A percentile compares a stretch with the other conserved stretches of the same genome.
phyloP scores from a whole-genome alignment of 768 basidiomycete species.

The Boletellus ananas region DNA sequence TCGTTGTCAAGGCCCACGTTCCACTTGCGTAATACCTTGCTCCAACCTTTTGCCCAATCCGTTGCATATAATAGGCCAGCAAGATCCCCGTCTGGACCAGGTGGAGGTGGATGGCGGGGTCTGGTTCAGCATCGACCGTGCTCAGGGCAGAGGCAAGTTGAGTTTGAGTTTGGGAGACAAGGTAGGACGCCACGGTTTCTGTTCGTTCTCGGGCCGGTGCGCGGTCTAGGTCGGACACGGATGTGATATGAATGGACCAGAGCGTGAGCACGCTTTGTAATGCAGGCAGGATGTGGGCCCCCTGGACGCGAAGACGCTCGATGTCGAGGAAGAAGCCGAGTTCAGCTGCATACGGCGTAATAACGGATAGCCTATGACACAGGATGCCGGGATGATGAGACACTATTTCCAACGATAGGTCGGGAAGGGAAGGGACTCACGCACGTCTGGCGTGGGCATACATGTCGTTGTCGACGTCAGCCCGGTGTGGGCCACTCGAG shows the following conservation, averaged over 20 bases:
- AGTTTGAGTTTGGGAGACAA: constrained; percentile 48
- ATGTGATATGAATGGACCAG: constrained; percentile 50
- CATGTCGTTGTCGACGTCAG: not conserved
- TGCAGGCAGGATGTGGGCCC: constrained; percentile 43
- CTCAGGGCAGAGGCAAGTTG: constrained; percentile 44
- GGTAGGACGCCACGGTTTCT: constrained; percentile 13
- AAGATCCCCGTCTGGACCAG: constrained; percentile 61
- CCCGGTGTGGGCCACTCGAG: not conserved
- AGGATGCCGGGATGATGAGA: not conserved
- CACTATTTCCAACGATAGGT: not conserved
- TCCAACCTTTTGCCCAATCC: constrained; percentile 53
- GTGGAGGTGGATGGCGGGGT: constrained; percentile 42
- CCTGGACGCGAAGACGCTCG: constrained; percentile 41
- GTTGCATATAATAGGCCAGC: constrained; percentile 63
- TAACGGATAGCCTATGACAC: constrained; percentile 26
- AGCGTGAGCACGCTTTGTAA: constrained; percentile 49
- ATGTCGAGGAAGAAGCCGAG: constrained; percentile 66
- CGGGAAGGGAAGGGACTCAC: constrained; percentile 3
- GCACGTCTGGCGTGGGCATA: constrained; percentile 4
- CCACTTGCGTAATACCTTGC: constrained; percentile 55
- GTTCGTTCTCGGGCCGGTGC: constrained; percentile 23
- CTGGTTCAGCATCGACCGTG: constrained; percentile 29
- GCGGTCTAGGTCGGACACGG: constrained; percentile 31
- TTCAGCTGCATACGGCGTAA: constrained; percentile 53
- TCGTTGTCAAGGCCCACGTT: constrained; percentile 43